Conservation (phyloP, 2,329 filamentous ascomycete genomes). For the Diaporthe amygdali region DNA sequence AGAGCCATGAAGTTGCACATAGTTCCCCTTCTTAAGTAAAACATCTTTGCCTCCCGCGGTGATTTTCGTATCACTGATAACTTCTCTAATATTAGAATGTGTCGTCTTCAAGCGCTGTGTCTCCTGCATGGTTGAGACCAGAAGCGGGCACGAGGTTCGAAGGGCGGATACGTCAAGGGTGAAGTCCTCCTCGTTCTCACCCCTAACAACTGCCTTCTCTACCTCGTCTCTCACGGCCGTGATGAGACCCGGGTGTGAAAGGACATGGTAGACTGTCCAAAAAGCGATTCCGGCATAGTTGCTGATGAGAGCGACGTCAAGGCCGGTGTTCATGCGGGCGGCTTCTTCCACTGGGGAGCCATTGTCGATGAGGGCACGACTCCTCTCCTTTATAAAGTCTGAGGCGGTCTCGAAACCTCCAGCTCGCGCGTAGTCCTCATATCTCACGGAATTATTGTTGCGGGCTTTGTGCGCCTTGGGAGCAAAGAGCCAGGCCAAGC, state of each 20-base stretch:
- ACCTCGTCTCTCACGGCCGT: constrained; percentile 45
- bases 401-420: constrained; percentile 15
- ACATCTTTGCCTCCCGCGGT: constrained; percentile 32
- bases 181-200: background rate
- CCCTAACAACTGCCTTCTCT: constrained; percentile 30
- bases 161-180: constrained; percentile 40
- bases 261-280: constrained; percentile 50
- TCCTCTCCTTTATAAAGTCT: constrained; percentile 5
- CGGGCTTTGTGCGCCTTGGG: constrained; percentile 11
- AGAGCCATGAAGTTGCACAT: constrained; percentile 36
- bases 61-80: constrained; percentile 38
- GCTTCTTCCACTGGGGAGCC: background rate
- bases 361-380: background rate
- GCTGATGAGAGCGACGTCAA: constrained; percentile 39
- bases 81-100: constrained; percentile 34
- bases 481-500: constrained; percentile 5
- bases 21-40: constrained; percentile 38
- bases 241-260: constrained; percentile 43
- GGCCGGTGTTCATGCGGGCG: constrained; percentile 5
- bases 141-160: constrained; percentile 38
- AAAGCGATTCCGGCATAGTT: constrained; percentile 49
- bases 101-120: constrained; percentile 35
- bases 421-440: background rate
- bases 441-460: background rate
- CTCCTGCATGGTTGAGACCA: constrained; percentile 43